Base-by-base conservation (phyloP, 345 rosid genomes). In the Syzygium aqueum region DNA sequence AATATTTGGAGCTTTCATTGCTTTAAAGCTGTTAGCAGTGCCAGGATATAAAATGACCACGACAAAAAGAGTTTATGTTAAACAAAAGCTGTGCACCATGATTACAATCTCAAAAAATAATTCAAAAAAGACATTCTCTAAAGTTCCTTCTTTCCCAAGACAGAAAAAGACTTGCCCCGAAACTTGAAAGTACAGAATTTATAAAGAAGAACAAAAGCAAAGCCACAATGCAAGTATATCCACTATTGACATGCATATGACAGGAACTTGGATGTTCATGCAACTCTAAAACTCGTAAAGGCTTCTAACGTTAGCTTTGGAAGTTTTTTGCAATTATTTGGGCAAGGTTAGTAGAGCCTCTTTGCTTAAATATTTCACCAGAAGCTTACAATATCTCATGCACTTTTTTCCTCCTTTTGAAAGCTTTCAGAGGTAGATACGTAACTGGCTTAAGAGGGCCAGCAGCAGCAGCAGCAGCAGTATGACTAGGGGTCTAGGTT, bases 1-100 rank as follows among this genome's bases (percentile, higher is more conserved):
- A 52, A 87, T 77, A 37, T 73, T 73, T 5, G 4, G 51, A 37
- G 85, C 84, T 87, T 63, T 50, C 54, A 51, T 54, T n/a, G 73
- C 43, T 63, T 33, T 84, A 54, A 89, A 90, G 84, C 92, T 89
- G 90, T 78, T 88, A 65, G 33, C 28, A 87, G 53, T 7, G 51
- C 54, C 22, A 25, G 22, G 30, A 51, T 10, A 19, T 11, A 86
- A 33, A 46, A 16, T 28, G 7, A 28, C 27, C 19, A 13, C 19
- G 57, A 37, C 33, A 40, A 86, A 33, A 67, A 51, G 23, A 73
- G 49, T 21, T 73, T 73, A 37, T 37, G 82, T 37, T 43, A 73
- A 21, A 73, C 80, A 73, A 37, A 73, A 73, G 82, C 82, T 73
- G 80, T 33, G 49, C 49, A 37, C 27, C 49, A 37, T 73, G 49